These are phyloP conservation scores for Solanum bulbocastanum DNA, from an alignment of 257 asterid species.

Conservation along the genomic window DNA sequence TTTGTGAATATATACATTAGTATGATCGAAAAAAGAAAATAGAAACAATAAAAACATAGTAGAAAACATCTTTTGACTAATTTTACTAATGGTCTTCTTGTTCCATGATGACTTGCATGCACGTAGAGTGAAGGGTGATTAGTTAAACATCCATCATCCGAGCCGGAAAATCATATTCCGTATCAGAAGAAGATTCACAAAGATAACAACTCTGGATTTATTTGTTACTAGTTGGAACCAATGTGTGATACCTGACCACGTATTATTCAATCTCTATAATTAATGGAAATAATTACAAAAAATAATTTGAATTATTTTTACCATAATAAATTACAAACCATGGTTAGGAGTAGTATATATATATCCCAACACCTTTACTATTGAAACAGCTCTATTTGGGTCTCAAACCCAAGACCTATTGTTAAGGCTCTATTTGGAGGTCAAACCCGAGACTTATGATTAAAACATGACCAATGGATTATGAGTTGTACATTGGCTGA, in stretches of 20 bases:
- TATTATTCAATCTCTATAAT: not conserved
- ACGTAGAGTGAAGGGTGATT: not conserved
- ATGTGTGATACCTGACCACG: not conserved
- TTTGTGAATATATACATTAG: not conserved
- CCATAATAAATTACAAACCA: not conserved
- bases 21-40: too few relatives aligned
- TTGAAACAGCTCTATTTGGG: not conserved
- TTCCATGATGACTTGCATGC: fast-evolving
- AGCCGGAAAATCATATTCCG: not conserved
- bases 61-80: not conserved
- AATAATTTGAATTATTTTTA: too few relatives aligned
- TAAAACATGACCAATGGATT: too few relatives aligned
- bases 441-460: too few relatives aligned
- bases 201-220: not conserved
- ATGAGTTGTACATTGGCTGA: too few relatives aligned
- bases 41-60: not conserved
- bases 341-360: not conserved
- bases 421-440: not conserved
- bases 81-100: not conserved
- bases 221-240: not conserved
- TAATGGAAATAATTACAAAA: too few relatives aligned
- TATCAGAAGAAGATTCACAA: not conserved
- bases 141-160: not conserved
- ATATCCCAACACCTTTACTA: not conserved
- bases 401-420: too few relatives aligned